Base-by-base conservation (phyloP, 257 asterid genomes). In the Primulina eburnea region DNA sequence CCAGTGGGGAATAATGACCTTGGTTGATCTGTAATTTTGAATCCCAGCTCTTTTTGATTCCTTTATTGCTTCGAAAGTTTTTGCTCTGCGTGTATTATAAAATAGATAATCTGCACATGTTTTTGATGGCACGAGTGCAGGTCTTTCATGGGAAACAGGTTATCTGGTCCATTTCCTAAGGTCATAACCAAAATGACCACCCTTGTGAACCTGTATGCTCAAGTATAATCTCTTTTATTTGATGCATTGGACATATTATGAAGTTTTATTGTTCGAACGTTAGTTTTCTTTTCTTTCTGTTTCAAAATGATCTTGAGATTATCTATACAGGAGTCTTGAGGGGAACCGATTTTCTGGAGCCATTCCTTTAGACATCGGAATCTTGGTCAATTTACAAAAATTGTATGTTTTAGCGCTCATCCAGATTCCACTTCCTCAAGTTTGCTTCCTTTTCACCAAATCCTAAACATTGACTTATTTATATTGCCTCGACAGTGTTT, bases 141-240 rank as follows among this genome's bases (percentile, higher is more conserved):
- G 69, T 93, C 98, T 68, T 4, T 90, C 0, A 93, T 93, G 98
- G 98, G 98, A 80, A 93, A 93, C 82, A 81, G 80, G 62, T 81
- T 93, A 60, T 87, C 95, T 7, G 98, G 98, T 77, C 90, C 93
- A 70, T 93, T 93, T 80, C 98, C 97, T 33, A 71, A 26, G 61
- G 92, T 69, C 63, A 77, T 93, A 65, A 81, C 85, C 68, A 75
- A 72, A 88, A 88, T 93, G 65, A 70, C 81, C 67, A 71, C 95
- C 69, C 95, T 93, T 35, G 81, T 73, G 71, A 93, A 84, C 80
- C 70, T 90, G 98, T 93, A 89, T 35, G 94, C 67, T 47, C 7
- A 12, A 47, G 55, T 58, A 17, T 57, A 40, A 6, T 75, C 65
- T 77, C 69, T 37, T 29, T 43, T 20, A 24, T 50, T 20, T 30